phyloP scores from a whole-genome alignment of 768 basidiomycete species.

The Suillus variegatus region DNA sequence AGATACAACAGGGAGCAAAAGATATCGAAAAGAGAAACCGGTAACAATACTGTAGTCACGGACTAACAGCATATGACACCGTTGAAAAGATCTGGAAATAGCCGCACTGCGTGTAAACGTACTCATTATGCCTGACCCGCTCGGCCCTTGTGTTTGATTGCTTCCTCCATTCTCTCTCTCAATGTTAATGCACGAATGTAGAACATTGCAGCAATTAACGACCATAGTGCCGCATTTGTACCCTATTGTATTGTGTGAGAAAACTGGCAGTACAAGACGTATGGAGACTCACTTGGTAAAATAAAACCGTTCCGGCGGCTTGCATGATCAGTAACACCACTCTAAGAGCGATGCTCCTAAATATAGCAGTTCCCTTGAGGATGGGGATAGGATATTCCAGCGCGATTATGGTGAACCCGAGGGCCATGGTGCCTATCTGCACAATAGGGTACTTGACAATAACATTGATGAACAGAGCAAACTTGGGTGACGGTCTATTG shows the following conservation, averaged over 20 bases:
- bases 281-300: conserved; percentile 66
- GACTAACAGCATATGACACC: not conserved
- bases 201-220: conserved; percentile 66
- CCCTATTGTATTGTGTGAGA: conserved; percentile 49
- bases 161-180: conserved; percentile 70
- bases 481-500: conserved; percentile 58
- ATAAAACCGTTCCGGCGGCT: conserved; percentile 61
- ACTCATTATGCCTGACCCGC: conserved; percentile 52
- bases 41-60: not conserved
- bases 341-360: conserved; percentile 66
- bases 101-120: not conserved
- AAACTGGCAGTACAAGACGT: not conserved
- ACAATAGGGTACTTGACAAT: conserved; percentile 81
- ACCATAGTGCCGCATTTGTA: conserved; percentile 81
- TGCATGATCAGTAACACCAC: conserved; percentile 67
- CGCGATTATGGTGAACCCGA: conserved; percentile 59
- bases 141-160: conserved; percentile 62
- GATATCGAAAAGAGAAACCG: not conserved
- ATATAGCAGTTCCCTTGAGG: conserved; percentile 53
- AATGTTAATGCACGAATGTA: conserved; percentile 66
- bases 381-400: conserved; percentile 74
- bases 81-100: not conserved
- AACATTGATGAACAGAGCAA: conserved; percentile 64
- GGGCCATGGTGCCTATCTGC: conserved; percentile 64
- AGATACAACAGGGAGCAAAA: not conserved